phyloP scores from a whole-genome alignment of 78 protist species.

The Guillardia theta region DNA sequence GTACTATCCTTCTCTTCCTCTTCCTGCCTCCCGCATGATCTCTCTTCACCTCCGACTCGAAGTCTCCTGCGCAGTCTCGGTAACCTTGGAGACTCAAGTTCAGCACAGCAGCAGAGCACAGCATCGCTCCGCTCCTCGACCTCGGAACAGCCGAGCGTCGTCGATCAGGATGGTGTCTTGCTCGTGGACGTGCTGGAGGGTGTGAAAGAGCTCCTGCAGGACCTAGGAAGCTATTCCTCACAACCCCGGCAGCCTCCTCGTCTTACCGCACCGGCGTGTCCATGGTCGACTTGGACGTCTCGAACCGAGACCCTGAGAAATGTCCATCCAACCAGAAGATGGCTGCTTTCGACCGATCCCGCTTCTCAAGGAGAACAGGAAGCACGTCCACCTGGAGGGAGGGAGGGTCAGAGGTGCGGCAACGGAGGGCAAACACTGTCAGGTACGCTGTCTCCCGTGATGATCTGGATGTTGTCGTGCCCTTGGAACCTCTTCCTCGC shows the following conservation, averaged over 20 bases:
- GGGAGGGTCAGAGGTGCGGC: too few relatives aligned
- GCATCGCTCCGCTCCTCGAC: too few relatives aligned
- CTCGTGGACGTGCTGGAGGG: not conserved
- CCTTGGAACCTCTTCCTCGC: not conserved
- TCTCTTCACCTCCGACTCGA: not conserved
- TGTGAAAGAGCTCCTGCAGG: not conserved
- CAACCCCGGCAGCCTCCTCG: not conserved
- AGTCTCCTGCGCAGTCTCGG: not conserved
- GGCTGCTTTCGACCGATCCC: not conserved
- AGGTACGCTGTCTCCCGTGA: not conserved
- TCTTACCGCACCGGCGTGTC: not conserved
- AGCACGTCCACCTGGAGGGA: too few relatives aligned
- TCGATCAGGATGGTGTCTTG: not conserved
- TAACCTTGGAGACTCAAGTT: too few relatives aligned
- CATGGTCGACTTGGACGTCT: not conserved
- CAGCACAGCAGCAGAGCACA: too few relatives aligned
- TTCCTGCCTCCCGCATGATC: too few relatives aligned
- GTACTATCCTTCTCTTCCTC: too few relatives aligned
- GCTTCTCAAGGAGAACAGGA: not conserved
- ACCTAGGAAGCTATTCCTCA: not conserved
- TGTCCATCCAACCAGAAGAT: not conserved
- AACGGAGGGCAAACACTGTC: too few relatives aligned
- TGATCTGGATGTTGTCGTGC: not conserved
- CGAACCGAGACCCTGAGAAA: not conserved
- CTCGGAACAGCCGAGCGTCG: slow-evolving; percentile 10